Evolutionary conservation across 345 rosid species (phyloP).

Genomic region (Populus nigra): DNA sequence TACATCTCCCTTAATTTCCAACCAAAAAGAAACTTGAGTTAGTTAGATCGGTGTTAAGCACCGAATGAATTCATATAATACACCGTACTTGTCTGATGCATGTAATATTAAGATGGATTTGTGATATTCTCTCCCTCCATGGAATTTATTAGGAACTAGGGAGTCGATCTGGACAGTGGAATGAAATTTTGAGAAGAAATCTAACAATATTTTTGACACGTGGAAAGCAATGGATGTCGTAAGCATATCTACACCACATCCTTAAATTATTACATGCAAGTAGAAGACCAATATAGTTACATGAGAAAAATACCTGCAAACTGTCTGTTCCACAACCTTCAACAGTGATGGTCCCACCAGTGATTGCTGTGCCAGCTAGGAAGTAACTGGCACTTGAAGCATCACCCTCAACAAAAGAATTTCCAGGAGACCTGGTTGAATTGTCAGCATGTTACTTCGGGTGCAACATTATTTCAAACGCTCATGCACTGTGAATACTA

Average conservation of each 20-base stretch:
- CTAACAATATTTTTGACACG: not conserved
- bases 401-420: slow-evolving; percentile 92
- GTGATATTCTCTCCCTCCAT: not conserved
- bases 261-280: not conserved
- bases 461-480: slow-evolving; percentile 1
- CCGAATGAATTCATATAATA: not conserved
- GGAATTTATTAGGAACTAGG: not conserved
- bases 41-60: not conserved
- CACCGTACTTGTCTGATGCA: not conserved
- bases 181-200: slow-evolving; percentile 1
- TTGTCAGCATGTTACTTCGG: slow-evolving; percentile 12
- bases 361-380: slow-evolving; percentile 94
- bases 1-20: slow-evolving; percentile 69
- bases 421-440: slow-evolving; percentile 77
- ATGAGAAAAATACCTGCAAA: slow-evolving; percentile 59
- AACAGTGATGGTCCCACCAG: slow-evolving; percentile 89
- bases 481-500: not conserved
- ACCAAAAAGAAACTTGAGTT: not conserved
- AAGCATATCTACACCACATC: not conserved
- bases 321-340: slow-evolving; percentile 97
- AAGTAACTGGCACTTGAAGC: slow-evolving; percentile 99
- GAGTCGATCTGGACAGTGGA: slow-evolving; percentile 3
- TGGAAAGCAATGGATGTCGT: not conserved
- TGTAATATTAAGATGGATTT: not conserved
- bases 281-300: not conserved